phyloP scores from a whole-genome alignment of 2,329 filamentous ascomycete species.

The Phyllosticta citrichinensis region DNA sequence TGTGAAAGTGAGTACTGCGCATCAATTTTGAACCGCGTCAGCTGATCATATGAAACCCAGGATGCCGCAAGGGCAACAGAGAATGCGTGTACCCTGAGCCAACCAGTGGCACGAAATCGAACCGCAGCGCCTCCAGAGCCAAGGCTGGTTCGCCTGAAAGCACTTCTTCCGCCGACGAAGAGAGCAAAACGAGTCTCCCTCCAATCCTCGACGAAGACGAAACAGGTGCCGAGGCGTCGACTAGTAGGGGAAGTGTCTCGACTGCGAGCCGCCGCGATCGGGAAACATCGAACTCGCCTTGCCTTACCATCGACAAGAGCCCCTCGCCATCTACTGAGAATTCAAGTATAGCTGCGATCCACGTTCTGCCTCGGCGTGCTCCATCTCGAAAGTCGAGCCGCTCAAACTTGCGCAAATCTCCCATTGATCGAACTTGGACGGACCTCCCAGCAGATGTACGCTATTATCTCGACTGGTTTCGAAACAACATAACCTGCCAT shows the following conservation, averaged over 20 bases:
- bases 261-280: conserved; percentile 19
- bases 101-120: conserved; percentile 41
- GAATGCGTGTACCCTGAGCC: conserved; percentile 84
- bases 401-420: conserved; percentile 17
- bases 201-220: conserved; percentile 38
- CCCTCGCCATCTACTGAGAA: conserved; percentile 43
- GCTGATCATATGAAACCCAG: conserved; percentile 31
- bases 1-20: conserved; percentile 56
- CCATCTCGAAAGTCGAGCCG: conserved; percentile 25
- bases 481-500: conserved; percentile 64
- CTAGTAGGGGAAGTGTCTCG: conserved; percentile 5
- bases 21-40: conserved; percentile 2
- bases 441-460: conserved; percentile 60
- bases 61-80: conserved; percentile 83
- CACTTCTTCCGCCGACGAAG: conserved; percentile 43
- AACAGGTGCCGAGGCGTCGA: conserved; percentile 24
- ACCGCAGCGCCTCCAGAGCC: conserved; percentile 36
- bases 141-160: conserved; percentile 34
- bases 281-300: conserved; percentile 30
- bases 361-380: conserved; percentile 18
- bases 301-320: conserved; percentile 34
- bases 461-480: conserved; percentile 70
- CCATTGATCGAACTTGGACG: conserved; percentile 11
- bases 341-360: conserved; percentile 28
- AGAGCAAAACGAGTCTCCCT: conserved; percentile 30